Conservation (phyloP, 2,329 filamentous ascomycete species). For the Aspergillus ruber region DNA sequence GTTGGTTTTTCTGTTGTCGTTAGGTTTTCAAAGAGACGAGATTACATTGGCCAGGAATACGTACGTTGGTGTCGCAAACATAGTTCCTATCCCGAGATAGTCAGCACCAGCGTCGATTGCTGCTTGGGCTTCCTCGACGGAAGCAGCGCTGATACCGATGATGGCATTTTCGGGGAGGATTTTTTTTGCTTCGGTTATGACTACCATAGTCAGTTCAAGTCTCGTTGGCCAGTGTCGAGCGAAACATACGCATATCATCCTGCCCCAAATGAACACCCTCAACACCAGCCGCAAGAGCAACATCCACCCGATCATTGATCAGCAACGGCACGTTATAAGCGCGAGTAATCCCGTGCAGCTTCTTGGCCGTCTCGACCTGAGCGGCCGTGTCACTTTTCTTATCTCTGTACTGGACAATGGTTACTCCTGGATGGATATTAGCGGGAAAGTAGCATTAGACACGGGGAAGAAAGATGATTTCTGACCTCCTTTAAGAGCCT, state of each 20-base stretch:
- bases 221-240: background rate
- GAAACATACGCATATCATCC: conserved; percentile 72
- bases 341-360: conserved; percentile 65
- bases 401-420: conserved; percentile 84
- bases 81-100: conserved; percentile 85
- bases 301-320: conserved; percentile 89
- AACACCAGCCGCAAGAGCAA: conserved; percentile 75
- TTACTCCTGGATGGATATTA: conserved; percentile 51
- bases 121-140: conserved; percentile 61
- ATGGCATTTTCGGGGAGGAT: conserved; percentile 72
- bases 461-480: background rate
- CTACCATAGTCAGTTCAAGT: conserved; percentile 29
- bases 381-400: conserved; percentile 70
- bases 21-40: background rate
- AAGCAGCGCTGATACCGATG: conserved; percentile 82
- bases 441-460: conserved; percentile 2
- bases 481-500: conserved; percentile 65
- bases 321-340: conserved; percentile 68
- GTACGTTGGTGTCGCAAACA: conserved; percentile 77
- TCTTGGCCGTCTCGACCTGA: conserved; percentile 63
- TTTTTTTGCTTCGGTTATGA: conserved; percentile 58
- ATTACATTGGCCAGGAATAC: conserved; percentile 16
- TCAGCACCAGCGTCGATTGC: conserved; percentile 74
- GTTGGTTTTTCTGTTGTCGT: conserved; percentile 63
- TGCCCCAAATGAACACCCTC: conserved; percentile 94